Evolutionary conservation across 495 filamentous ascomycete species (phyloP).

Genomic region (Tuber indicum): DNA sequence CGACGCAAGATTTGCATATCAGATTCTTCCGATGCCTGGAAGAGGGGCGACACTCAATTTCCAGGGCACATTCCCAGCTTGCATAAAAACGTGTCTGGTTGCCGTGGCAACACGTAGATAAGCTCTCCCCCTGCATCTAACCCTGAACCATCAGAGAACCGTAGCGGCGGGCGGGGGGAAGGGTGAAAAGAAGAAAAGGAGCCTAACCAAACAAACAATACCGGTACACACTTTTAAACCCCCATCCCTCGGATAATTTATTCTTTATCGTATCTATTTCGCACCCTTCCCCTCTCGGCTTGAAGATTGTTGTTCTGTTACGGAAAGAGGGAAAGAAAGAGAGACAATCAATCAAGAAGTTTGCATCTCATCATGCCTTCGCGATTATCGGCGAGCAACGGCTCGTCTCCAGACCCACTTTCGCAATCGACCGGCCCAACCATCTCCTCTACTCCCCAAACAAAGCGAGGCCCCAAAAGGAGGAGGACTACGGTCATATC

Average conservation of each 20-base stretch:
- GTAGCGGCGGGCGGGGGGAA: not conserved
- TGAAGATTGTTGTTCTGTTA: not conserved
- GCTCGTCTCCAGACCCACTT: conserved; percentile 38
- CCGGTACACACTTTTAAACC: not conserved
- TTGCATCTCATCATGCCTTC: not conserved
- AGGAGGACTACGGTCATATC: conserved; percentile 5
- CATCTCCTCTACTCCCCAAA: conserved; percentile 17
- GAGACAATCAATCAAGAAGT: not conserved
- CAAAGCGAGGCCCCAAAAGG: conserved; percentile 10
- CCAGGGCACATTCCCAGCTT: not conserved
- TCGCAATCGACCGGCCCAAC: conserved; percentile 28
- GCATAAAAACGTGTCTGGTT: conserved; percentile 2
- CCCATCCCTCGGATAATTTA: not conserved
- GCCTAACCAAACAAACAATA: conserved; percentile 2
- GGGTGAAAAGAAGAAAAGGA: not conserved
- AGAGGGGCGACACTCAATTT: not conserved
- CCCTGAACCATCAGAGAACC: not conserved
- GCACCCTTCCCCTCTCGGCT: not conserved
- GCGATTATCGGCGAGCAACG: not conserved
- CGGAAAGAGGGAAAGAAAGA: not conserved
- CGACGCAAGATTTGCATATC: not conserved
- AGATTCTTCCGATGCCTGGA: not conserved
- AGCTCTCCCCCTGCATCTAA: conserved; percentile 1
- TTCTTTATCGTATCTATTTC: not conserved
- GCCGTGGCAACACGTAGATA: conserved; percentile 1